Evolutionary conservation across 495 filamentous ascomycete genomes (phyloP).

Genomic region (Tuber aestivum): DNA sequence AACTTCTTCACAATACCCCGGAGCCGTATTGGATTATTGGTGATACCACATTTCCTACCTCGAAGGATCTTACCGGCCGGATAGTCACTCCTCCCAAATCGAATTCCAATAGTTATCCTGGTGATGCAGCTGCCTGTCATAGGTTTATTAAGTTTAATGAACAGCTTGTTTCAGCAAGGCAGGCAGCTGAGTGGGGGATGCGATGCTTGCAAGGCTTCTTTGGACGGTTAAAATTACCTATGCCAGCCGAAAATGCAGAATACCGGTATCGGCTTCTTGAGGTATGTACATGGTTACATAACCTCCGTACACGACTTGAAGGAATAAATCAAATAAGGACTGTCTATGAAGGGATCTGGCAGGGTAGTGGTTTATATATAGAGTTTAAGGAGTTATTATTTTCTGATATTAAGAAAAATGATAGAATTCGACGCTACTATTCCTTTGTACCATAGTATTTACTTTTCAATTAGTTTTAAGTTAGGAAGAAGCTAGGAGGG

Average conservation of each 20-base stretch:
- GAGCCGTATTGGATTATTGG: slow-evolving; percentile 5
- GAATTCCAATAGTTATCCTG: background rate
- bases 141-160: background rate
- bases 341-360: background rate
- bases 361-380: background rate
- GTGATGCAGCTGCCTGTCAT: background rate
- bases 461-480: too few species aligned
- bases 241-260: background rate
- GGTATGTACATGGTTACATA: background rate
- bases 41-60: slow-evolving; percentile 11
- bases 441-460: background rate
- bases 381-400: background rate
- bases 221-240: background rate
- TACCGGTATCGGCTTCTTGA: background rate
- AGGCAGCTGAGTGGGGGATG: background rate
- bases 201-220: background rate
- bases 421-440: background rate
- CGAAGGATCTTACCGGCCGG: background rate
- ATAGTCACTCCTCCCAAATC: background rate
- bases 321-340: background rate
- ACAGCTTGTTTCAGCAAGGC: background rate
- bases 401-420: background rate
- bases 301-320: background rate
- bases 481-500: too few species aligned
- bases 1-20: background rate